Evolutionary conservation across 345 rosid species (phyloP), one percentile per base, ranked within the genome.

Genomic region (Arabis hirsuta): DNA sequence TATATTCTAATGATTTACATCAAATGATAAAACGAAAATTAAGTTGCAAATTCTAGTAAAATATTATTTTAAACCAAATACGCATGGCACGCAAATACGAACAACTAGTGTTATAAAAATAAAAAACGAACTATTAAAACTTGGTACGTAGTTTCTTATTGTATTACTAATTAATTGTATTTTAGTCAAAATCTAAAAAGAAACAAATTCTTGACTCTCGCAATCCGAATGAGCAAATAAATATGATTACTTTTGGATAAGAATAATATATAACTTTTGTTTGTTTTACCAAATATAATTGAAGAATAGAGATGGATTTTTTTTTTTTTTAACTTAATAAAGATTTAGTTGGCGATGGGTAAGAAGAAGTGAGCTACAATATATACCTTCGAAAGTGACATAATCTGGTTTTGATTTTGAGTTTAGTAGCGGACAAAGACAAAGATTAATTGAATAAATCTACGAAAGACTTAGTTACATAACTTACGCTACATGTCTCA

Each of bases 291-390:
- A 55, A 62, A 76, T 47, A 39, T 46, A 62, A 47, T 19, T 68
- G 52, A 62, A 54, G 68, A 67, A 62, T 62, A 46, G 26, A 27
- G 38, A 62, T 55, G 16, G 16, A 16, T 16, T 16, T 16, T 16
- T 16, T 16, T 16, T 16, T 16, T 16, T 16, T 16, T 16, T 0
- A 16, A 16, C 16, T 16, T 16, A 16, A 16, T 62, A 46, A 36
- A 27, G 38, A 62, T 55, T 62, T 76, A 76, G 80, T 63, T 56
- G 72, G 80, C 13, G 80, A 76, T 70, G 80, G 80, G 66, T 76
- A 70, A 69, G 80, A 76, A 64, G 72, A 76, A 70, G 72, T 76
- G 71, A 76, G 42, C 76, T 64, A 76, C 47, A 45, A 63, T 8
- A 69, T 22, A 24, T 31, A 55, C 46, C 7, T 24, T 55, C 6